These are phyloP conservation scores for Cucumis melo DNA, from an alignment of 306 rosid species.

Conservation along the genomic window DNA sequence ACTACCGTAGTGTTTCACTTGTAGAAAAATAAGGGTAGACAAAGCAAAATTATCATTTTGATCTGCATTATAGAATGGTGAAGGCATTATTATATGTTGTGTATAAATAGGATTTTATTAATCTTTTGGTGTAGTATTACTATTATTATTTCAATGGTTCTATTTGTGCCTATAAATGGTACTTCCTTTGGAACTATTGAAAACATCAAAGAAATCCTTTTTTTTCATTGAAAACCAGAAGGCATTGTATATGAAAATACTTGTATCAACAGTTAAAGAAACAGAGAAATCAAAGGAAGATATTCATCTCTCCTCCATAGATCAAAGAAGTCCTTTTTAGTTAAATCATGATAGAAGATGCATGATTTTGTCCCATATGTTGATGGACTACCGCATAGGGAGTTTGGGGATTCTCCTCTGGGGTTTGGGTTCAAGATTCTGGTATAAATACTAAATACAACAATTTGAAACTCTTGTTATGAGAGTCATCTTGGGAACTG, in stretches of 20 bases:
- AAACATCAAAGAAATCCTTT: not conserved
- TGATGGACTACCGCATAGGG: not conserved
- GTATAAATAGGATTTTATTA: not conserved
- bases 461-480: not conserved
- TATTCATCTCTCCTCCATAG: not conserved
- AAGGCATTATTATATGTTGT: not conserved
- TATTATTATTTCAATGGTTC: not conserved
- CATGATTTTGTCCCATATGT: not conserved
- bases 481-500: not conserved
- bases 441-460: too few species aligned
- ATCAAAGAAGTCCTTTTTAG: not conserved
- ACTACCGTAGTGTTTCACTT: not conserved
- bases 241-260: not conserved
- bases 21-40: not conserved
- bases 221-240: not conserved
- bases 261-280: constrained; percentile 4
- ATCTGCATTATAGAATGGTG: not conserved
- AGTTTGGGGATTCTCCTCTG: not conserved
- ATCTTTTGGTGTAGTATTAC: not conserved
- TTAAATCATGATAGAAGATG: not conserved
- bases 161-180: not conserved
- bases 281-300: not conserved
- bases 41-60: not conserved
- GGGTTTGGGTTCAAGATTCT: not conserved
- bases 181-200: not conserved